Percentiles rank a stretch among this genome's conserved stretches.
These are phyloP conservation scores for Steccherinum ochraceum DNA, from an alignment of 768 basidiomycete genomes.

Conservation along the genomic window DNA sequence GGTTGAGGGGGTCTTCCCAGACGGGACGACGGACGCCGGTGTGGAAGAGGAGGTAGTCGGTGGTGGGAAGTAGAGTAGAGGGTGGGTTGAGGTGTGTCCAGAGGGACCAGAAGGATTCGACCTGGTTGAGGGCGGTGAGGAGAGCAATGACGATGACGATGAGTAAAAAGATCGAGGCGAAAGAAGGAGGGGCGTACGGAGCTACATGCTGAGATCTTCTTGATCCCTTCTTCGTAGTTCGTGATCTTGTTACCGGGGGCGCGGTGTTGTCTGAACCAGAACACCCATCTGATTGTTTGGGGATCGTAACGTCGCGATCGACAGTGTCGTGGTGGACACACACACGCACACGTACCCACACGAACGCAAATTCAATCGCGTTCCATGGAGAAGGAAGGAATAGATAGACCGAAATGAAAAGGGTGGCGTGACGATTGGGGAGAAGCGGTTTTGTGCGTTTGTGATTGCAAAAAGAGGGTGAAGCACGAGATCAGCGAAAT, in stretches of 20 bases:
- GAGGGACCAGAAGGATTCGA: constrained; percentile 94
- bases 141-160: too few relatives aligned
- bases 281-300: constrained; percentile 60
- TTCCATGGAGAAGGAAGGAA: too few relatives aligned
- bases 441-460: too few relatives aligned
- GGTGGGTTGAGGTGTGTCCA: constrained; percentile 89
- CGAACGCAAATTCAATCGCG: too few relatives aligned
- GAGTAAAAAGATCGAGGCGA: neutral
- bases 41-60: constrained; percentile 93
- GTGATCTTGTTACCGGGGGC: constrained; percentile 84
- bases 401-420: too few relatives aligned
- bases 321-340: too few relatives aligned
- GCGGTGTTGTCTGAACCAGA: constrained; percentile 90
- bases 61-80: constrained; percentile 78
- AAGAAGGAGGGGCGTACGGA: constrained; percentile 46
- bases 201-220: constrained; percentile 84
- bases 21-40: constrained; percentile 79
- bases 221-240: constrained; percentile 93
- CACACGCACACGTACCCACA: too few relatives aligned
- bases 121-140: constrained; percentile 38
- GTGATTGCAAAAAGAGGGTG: neutral
- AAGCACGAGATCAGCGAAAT: constrained; percentile 1
- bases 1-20: constrained; percentile 93
- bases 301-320: too few relatives aligned
- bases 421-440: too few relatives aligned